Conservation (phyloP, 805 yeast species). For the Lipomyces starkeyi region DNA sequence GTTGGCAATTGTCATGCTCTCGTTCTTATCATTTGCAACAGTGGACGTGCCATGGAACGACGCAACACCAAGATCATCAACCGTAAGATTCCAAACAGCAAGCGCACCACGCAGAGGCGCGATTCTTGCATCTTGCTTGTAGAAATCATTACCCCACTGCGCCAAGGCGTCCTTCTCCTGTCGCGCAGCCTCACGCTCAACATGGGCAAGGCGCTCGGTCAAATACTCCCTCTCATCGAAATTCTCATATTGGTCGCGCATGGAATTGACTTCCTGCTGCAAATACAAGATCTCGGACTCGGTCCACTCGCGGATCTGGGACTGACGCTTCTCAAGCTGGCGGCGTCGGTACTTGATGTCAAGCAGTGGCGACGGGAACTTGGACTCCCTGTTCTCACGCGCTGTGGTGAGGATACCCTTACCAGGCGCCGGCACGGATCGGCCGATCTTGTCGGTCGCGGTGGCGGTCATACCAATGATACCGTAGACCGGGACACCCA, state of each 20-base stretch:
- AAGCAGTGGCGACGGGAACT: conserved; percentile 79
- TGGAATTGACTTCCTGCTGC: conserved; percentile 68
- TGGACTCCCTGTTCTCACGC: conserved; percentile 84
- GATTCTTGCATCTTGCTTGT: conserved; percentile 86
- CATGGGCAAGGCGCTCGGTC: conserved; percentile 84
- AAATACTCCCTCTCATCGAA: conserved; percentile 58
- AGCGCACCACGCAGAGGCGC: conserved; percentile 97
- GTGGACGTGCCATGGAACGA: conserved; percentile 99
- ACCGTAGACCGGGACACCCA: conserved; percentile 99
- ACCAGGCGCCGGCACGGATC: conserved; percentile 99
- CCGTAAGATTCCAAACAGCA: conserved; percentile 88
- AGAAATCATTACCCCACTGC: conserved; percentile 96
- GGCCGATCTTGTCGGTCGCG: conserved; percentile 97
- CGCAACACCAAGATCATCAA: conserved; percentile 95
- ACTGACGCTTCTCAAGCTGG: conserved; percentile 79
- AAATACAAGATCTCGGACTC: conserved; percentile 76
- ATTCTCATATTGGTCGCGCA: conserved; percentile 51
- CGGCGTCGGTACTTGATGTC: conserved; percentile 92
- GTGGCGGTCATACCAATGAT: conserved; percentile 93
- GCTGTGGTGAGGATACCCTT: conserved; percentile 99
- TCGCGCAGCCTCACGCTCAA: conserved; percentile 79
- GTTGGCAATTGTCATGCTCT: conserved; percentile 83
- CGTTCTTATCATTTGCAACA: conserved; percentile 98
- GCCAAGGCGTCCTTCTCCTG: conserved; percentile 88
- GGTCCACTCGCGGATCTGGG: conserved; percentile 82